Base-by-base conservation (phyloP, 768 basidiomycete genomes). In the Termitomyces sp. region DNA sequence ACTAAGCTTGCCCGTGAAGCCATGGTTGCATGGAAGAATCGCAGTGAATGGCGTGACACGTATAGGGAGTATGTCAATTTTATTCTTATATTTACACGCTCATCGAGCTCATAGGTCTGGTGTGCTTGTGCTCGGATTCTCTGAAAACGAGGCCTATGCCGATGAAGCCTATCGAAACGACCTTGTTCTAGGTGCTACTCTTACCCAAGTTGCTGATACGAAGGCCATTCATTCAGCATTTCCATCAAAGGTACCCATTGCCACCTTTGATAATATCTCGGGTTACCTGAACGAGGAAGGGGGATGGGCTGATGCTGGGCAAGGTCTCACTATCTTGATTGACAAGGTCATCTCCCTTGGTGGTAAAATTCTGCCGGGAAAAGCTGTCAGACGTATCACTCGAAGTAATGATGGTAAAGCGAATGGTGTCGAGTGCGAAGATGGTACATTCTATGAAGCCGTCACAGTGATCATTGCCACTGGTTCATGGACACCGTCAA, bases 401-500 rank as follows among this genome's bases (percentile, higher is more conserved):
- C 77, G 72, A 20, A 59, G 63, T 38, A 50, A 62, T 36, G 65
- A 66, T 58, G 73, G 76, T 33, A 75, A 58, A 63, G 82, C 81
- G 20, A 74, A 65, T 2, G 91, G 90, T 3, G 89, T 93, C 5
- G 69, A 70, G 32, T 85, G 90, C 60, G 69, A 69, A 22, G 83
- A 86, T 66, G 90, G 87, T 8, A 73, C 74, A 3, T 61, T 68
- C 12, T 80, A 84, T 61, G 63, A 72, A 16, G 88, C 86, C 1
- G 80, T 86, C 54, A 62, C 84, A 48, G 79, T 92, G 8, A 74
- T 96, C 30, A 69, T 94, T 35, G 84, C 91, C 8, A 75, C 85
- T 14, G 93, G 94, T 24, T 81, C 88, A 6, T 97, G 95, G 96
- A 94, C 93, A 1, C 83, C 90, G 9, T 86, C 87, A 1, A 69